These are phyloP conservation scores for Candida parachauliodes DNA, from an alignment of 805 yeast genomes.

Conservation along the genomic window DNA sequence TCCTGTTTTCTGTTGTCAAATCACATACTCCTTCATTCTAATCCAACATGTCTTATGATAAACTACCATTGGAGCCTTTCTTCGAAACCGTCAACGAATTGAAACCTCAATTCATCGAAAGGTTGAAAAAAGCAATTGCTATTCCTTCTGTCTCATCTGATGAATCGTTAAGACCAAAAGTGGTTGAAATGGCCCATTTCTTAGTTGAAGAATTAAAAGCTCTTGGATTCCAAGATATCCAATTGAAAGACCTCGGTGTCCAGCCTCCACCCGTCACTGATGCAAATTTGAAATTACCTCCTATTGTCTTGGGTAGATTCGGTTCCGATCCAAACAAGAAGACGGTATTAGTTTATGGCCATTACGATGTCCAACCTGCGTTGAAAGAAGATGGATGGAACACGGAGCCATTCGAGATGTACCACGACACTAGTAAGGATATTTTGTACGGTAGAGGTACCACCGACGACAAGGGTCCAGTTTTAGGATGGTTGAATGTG, in stretches of 20 bases:
- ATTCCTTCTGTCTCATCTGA: conserved; percentile 95
- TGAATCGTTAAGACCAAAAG: conserved; percentile 82
- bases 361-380: conserved; percentile 99
- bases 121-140: conserved; percentile 81
- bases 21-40: too few species aligned
- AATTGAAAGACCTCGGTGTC: conserved; percentile 75
- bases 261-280: conserved; percentile 90
- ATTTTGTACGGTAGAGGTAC: conserved; percentile 89
- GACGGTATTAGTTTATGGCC: conserved; percentile 91
- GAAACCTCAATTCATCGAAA: conserved; percentile 67
- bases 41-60: conserved; percentile 39
- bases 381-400: conserved; percentile 89
- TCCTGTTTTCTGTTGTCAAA: too few species aligned
- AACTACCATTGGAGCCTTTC: conserved; percentile 40
- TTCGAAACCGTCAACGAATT: conserved; percentile 68
- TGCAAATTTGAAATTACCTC: conserved; percentile 74
- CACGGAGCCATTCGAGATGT: conserved; percentile 82
- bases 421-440: conserved; percentile 55
- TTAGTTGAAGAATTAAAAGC: conserved; percentile 61
- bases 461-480: conserved; percentile 98
- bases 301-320: conserved; percentile 85
- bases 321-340: conserved; percentile 83
- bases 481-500: conserved; percentile 92
- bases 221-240: conserved; percentile 80
- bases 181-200: conserved; percentile 85